These are phyloP conservation scores for Lasiosphaeris hirsuta DNA, from an alignment of 495 filamentous ascomycete species.

Conservation along the genomic window DNA sequence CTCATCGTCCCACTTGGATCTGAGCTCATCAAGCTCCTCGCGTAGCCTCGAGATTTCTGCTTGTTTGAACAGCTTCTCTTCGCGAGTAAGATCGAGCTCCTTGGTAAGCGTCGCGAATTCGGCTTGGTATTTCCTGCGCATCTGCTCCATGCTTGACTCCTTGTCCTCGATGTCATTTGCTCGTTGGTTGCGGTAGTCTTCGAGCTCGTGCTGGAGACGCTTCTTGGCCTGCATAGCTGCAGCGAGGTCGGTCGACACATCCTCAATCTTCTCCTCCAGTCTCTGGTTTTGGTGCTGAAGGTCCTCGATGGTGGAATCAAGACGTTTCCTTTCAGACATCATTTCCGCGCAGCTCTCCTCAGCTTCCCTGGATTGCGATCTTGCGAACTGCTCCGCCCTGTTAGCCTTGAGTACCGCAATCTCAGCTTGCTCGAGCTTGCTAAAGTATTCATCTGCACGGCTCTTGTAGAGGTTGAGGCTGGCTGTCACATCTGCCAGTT, in stretches of 20 bases:
- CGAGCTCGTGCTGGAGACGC: constrained; percentile 92
- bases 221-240: constrained; percentile 88
- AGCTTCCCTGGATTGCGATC: constrained; percentile 79
- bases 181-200: constrained; percentile 92
- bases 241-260: constrained; percentile 84
- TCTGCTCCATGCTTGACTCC: constrained; percentile 94
- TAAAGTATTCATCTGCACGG: constrained; percentile 94
- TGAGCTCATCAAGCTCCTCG: constrained; percentile 91
- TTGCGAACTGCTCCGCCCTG: constrained; percentile 90
- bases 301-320: constrained; percentile 86
- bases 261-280: constrained; percentile 86
- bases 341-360: constrained; percentile 88
- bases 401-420: constrained; percentile 90
- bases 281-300: constrained; percentile 84
- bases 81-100: constrained; percentile 89
- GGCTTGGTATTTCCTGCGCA: constrained; percentile 91
- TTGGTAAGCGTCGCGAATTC: constrained; percentile 86
- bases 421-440: constrained; percentile 94
- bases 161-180: constrained; percentile 97
- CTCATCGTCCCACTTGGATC: constrained; percentile 97
- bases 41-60: constrained; percentile 70
- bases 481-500: constrained; percentile 76
- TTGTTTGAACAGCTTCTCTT: constrained; percentile 66
- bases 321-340: constrained; percentile 87
- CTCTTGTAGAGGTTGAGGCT: constrained; percentile 88